Conservation (phyloP, 768 basidiomycete species). For the Leccinum broughii region DNA sequence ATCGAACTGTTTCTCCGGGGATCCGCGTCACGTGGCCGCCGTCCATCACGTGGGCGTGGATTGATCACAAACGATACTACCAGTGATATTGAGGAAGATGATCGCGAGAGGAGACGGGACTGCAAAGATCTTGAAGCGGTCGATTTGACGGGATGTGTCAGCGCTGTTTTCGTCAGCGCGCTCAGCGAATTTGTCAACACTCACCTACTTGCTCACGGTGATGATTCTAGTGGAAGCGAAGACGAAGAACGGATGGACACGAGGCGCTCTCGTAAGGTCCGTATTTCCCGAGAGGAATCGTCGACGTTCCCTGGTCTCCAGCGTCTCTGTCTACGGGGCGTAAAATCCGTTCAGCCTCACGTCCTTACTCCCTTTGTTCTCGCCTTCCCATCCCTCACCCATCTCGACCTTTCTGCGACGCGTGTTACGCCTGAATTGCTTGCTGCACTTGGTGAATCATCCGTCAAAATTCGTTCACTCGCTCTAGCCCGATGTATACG, state of each 20-base stretch:
- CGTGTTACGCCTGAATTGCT: constrained; percentile 78
- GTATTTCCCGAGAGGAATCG: constrained; percentile 46
- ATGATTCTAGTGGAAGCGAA: constrained; percentile 47
- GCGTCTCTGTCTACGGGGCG: constrained; percentile 80
- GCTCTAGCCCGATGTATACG: constrained; percentile 85
- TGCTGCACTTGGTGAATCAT: constrained; percentile 60
- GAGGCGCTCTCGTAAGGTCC: constrained; percentile 35
- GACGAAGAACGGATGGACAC: constrained; percentile 35
- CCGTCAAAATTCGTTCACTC: constrained; percentile 72
- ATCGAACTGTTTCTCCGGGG: constrained; percentile 92
- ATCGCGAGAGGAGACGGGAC: constrained; percentile 69
- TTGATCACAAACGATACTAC: constrained; percentile 41
- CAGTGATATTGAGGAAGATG: constrained; percentile 70
- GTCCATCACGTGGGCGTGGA: constrained; percentile 65
- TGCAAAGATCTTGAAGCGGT: constrained; percentile 83
- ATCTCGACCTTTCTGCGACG: constrained; percentile 92
- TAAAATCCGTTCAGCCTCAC: constrained; percentile 71
- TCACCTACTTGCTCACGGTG: constrained; percentile 49
- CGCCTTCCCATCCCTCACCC: constrained; percentile 83
- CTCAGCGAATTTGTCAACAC: constrained; percentile 79
- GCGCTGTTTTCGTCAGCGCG: constrained; percentile 83
- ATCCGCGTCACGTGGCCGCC: constrained; percentile 62
- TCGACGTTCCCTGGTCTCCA: constrained; percentile 66
- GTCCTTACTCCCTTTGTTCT: constrained; percentile 72
- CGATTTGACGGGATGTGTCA: constrained; percentile 95